Evolutionary conservation across 768 basidiomycete species (phyloP), one percentile per base, ranked within the genome.

Genomic region (Boletellus ananiceps): DNA sequence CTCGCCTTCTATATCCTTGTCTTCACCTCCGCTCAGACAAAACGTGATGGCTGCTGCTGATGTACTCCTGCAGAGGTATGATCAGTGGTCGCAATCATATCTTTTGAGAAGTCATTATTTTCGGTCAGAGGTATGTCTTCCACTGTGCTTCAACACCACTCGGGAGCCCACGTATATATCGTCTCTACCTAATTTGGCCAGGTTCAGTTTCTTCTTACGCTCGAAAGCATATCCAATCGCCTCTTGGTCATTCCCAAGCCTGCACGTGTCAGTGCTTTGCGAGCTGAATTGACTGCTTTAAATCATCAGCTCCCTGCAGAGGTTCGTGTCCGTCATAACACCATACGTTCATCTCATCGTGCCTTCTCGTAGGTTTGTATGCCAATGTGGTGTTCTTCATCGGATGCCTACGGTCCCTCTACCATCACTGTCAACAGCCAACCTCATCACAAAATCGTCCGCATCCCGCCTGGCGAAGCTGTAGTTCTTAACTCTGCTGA

Each of bases 401-500:
- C 91, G 13, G 86, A 88, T 63, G 64, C 68, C 21, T 72, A 75
- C 21, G 67, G 65, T 49, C 57, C 68, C 18, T 65, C 69, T 13
- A 61, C 60, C 8, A 15, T 16, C 27, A n/a, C 40, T 40, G 27
- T 68, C 74, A 40, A 43, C 35, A 73, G 78, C 6, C 74, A 81
- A 59, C 82, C 88, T 5, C 95, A 98, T 65, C 93, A 97, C 65
- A 86, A 92, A 37, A 91, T 99, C 44, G 93, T 98, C 44, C 84
- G 96, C 55, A 95, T 99, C 61, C 94, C 95, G 11, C 95, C 96
- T 3, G 92, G 94, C 13, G 96, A 99, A 72, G 88, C 91, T 49
- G 96, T 98, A 39, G 96, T 98, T 9, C 78, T 99, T 23, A 99
- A 99, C 65, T 98, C 95, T 16, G 96, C 96, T 3, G 94, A 99